Conservation (phyloP, 169 alveolate genomes). For the Babesia caballi region DNA sequence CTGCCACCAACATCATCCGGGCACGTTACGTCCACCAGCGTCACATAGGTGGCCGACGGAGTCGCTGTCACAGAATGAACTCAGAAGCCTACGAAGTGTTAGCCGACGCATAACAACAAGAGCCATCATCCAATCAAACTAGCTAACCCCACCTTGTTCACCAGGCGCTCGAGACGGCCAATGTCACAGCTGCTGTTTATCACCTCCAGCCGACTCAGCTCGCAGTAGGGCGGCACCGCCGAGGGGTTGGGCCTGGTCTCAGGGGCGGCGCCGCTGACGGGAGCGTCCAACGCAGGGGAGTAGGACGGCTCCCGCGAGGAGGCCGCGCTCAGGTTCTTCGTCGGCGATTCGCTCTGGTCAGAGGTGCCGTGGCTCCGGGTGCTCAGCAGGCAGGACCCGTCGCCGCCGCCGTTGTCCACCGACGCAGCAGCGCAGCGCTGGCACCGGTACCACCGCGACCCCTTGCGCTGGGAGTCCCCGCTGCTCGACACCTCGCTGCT, state of each 20-base stretch:
- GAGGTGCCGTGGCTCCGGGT: background rate
- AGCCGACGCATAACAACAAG: background rate
- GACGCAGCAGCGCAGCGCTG: background rate
- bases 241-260: too few species aligned
- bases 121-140: background rate
- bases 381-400: background rate
- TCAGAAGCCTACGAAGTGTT: background rate
- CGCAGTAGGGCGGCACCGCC: conserved; percentile 77
- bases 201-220: conserved; percentile 64
- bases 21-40: too few species aligned
- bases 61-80: background rate
- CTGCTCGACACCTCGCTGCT: too few species aligned
- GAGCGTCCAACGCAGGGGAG: background rate
- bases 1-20: too few species aligned
- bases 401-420: background rate
- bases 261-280: too few species aligned
- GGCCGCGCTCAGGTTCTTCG: background rate
- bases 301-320: background rate
- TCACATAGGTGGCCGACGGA: too few species aligned
- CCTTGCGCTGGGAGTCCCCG: background rate
- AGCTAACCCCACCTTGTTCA: conserved; percentile 32
- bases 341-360: background rate
- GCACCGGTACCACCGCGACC: conserved; percentile 5
- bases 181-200: conserved; percentile 66
- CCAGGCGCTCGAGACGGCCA: conserved; percentile 58